Evolutionary conservation across 1,139 yeast genomes (phyloP).

Genomic region (Geotrichum histeridarum): DNA sequence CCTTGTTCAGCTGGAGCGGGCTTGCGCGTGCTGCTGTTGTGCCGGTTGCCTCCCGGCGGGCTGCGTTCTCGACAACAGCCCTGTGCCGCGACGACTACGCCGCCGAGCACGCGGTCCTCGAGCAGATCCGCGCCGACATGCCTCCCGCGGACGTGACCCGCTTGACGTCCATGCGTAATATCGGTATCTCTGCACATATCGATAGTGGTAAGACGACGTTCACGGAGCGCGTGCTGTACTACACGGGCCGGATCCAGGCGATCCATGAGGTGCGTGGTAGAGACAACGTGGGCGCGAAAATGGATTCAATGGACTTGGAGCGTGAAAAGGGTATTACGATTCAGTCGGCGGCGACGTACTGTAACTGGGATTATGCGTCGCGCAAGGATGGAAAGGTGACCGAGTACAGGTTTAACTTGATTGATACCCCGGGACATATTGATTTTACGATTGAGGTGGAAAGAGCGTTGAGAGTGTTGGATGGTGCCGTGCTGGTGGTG

Average conservation of each 20-base stretch:
- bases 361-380: constrained; percentile 76
- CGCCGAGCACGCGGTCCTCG: constrained; percentile 34
- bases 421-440: constrained; percentile 97
- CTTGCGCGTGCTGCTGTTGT: neutral
- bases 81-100: constrained; percentile 26
- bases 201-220: constrained; percentile 96
- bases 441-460: constrained; percentile 98
- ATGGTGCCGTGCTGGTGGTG: constrained; percentile 96
- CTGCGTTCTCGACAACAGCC: constrained; percentile 13
- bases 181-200: constrained; percentile 96
- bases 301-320: constrained; percentile 97
- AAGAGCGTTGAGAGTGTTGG: constrained; percentile 91
- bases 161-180: constrained; percentile 69
- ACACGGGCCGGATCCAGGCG: constrained; percentile 95
- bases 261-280: constrained; percentile 98
- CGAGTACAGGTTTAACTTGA: constrained; percentile 82
- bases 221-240: constrained; percentile 92
- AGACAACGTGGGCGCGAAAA: constrained; percentile 96
- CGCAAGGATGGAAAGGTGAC: constrained; percentile 35
- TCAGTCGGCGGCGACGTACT: constrained; percentile 97
- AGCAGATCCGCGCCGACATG: constrained; percentile 45
- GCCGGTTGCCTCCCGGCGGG: neutral
- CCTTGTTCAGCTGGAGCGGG: constrained; percentile 4
- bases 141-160: constrained; percentile 54
- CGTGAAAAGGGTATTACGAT: constrained; percentile 97